A percentile compares a stretch with the other conserved stretches of the same genome.
phyloP scores from a whole-genome alignment of 1,284 basidiomycete genomes.

The Malassezia nana region DNA sequence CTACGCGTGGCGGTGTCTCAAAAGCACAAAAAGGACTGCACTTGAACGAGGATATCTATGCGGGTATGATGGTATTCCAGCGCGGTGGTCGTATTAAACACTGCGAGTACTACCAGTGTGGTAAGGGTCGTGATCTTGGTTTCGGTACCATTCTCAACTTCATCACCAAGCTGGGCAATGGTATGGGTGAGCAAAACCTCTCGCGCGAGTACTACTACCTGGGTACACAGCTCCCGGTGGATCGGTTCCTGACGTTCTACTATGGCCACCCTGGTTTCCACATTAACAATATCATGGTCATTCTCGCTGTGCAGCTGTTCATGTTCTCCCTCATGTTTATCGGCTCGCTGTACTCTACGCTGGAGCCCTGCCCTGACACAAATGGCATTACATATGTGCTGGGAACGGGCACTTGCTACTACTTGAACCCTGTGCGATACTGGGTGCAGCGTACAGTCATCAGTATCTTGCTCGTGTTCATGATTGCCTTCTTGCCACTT shows the following conservation, averaged over 20 bases:
- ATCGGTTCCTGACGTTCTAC: constrained; percentile 98
- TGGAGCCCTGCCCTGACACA: constrained; percentile 40
- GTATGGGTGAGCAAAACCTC: constrained; percentile 99
- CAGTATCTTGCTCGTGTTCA: constrained; percentile 48
- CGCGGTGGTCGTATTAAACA: constrained; percentile 97
- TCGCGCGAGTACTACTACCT: constrained; percentile 98
- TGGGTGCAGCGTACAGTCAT: constrained; percentile 49
- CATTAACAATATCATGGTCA: constrained; percentile 89
- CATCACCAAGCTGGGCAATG: constrained; percentile 98
- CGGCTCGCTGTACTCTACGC: constrained; percentile 44
- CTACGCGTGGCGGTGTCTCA: constrained; percentile 90
- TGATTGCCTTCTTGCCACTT: constrained; percentile 48
- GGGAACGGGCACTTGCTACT: constrained; percentile 46
- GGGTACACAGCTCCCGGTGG: constrained; percentile 94
- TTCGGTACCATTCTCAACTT: constrained; percentile 99
- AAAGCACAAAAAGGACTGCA: constrained; percentile 98
- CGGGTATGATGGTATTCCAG: constrained; percentile 96
- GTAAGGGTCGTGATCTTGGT: constrained; percentile 95
- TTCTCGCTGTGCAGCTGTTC: constrained; percentile 47
- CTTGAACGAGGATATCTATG: constrained; percentile 98
- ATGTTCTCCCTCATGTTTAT: constrained; percentile 48
- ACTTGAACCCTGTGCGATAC: constrained; percentile 45
- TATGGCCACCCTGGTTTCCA: constrained; percentile 99
- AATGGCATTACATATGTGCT: constrained; percentile 43
- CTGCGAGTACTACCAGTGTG: constrained; percentile 93